phyloP scores from a whole-genome alignment of 2,329 filamentous ascomycete species.

The Aspergillus sp. region DNA sequence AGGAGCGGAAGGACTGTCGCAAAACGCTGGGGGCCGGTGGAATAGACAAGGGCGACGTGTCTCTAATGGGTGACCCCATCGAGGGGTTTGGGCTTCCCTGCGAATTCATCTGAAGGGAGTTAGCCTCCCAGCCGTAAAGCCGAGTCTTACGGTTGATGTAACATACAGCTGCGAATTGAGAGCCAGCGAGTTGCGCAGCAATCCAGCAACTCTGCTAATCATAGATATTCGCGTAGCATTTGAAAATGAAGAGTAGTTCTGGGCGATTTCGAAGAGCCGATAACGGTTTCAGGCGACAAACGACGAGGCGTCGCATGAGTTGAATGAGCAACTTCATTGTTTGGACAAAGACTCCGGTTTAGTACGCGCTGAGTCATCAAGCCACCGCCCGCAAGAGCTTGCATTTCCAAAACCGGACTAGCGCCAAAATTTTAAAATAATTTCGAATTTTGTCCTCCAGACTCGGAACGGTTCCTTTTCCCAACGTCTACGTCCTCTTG shows the following conservation, averaged over 20 bases:
- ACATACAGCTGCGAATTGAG: constrained; percentile 1
- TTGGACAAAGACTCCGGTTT: constrained; percentile 18
- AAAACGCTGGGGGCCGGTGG: constrained; percentile 33
- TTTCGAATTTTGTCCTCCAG: constrained; percentile 26
- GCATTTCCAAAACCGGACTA: constrained; percentile 27
- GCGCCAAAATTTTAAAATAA: constrained; percentile 39
- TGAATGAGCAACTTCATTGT: constrained; percentile 14
- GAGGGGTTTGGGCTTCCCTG: constrained; percentile 53
- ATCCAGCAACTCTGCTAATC: background rate
- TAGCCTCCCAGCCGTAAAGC: constrained; percentile 3
- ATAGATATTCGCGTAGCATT: background rate
- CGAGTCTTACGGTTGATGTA: background rate
- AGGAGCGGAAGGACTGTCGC: constrained; percentile 37
- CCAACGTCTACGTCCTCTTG: constrained; percentile 20
- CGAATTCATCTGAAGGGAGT: constrained; percentile 33
- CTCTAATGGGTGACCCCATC: constrained; percentile 61
- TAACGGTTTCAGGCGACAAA: background rate
- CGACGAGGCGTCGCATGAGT: constrained; percentile 10
- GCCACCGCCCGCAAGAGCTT: constrained; percentile 22
- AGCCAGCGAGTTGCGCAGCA: background rate
- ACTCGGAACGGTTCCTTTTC: constrained; percentile 17
- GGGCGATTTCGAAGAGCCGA: background rate
- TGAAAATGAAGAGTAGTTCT: background rate
- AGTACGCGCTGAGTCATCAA: constrained; percentile 24
- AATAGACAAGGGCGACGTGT: constrained; percentile 44